Percentiles rank a stretch among this genome's conserved stretches.
Evolutionary conservation across 768 basidiomycete species (phyloP).

Genomic region (Termitomyces sp.): DNA sequence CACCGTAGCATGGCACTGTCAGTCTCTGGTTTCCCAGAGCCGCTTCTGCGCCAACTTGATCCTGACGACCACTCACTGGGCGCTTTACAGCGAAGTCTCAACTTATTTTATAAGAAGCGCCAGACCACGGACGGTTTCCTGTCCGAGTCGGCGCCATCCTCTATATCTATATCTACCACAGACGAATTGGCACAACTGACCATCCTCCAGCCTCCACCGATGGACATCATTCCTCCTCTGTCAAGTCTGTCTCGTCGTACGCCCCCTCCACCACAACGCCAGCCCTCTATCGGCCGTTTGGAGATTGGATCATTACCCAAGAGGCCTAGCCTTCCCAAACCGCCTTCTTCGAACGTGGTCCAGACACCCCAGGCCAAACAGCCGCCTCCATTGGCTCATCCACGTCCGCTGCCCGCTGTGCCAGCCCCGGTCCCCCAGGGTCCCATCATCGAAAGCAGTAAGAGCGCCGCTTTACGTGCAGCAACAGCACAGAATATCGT

Average conservation of each 20-base stretch:
- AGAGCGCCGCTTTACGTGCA: constrained; percentile 7
- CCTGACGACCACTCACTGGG: constrained; percentile 2
- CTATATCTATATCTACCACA: neutral
- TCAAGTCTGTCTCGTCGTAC: constrained; percentile 19
- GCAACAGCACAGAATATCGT: neutral
- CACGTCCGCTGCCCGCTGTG: constrained; percentile 21
- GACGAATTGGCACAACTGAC: constrained; percentile 19
- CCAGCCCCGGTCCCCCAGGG: constrained; percentile 8
- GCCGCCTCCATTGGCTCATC: neutral
- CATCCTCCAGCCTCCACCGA: constrained; percentile 18
- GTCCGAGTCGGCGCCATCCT: neutral
- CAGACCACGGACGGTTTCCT: constrained; percentile 16
- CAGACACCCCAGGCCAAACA: constrained; percentile 5
- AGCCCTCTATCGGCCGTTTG: constrained; percentile 22
- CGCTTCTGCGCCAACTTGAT: constrained; percentile 20
- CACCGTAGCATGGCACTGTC: constrained; percentile 27
- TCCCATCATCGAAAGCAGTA: constrained; percentile 12
- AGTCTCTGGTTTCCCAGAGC: constrained; percentile 34
- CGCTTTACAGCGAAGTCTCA: constrained; percentile 17
- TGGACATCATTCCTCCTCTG: constrained; percentile 6
- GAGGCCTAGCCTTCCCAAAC: constrained; percentile 14
- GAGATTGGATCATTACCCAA: constrained; percentile 23
- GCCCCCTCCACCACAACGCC: constrained; percentile 21
- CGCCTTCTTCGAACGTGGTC: constrained; percentile 17
- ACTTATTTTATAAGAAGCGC: constrained; percentile 24